Conservation (phyloP, 768 basidiomycete genomes). For the Tulasnella sp. region DNA sequence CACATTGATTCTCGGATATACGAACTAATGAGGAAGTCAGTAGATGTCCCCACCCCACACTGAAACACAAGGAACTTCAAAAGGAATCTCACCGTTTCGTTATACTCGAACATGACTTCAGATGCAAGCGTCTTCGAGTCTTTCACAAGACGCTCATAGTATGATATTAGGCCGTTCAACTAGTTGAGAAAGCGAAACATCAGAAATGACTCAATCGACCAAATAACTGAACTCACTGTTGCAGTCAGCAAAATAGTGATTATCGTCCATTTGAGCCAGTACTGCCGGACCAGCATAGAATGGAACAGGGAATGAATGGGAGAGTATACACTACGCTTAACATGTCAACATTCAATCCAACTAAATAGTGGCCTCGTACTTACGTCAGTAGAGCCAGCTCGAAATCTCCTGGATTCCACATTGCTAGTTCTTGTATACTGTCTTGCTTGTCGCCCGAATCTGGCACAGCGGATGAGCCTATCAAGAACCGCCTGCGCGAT, state of each 20-base stretch:
- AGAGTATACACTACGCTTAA: constrained; percentile 48
- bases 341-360: not conserved
- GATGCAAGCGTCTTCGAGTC: constrained; percentile 65
- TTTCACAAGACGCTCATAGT: constrained; percentile 57
- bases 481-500: constrained; percentile 36
- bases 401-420: constrained; percentile 67
- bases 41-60: too few species aligned
- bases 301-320: constrained; percentile 59
- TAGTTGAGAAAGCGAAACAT: constrained; percentile 23
- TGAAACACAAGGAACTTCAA: not conserved
- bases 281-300: constrained; percentile 42
- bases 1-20: constrained; percentile 69
- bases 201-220: not conserved
- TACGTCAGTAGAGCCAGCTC: constrained; percentile 53
- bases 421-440: constrained; percentile 62
- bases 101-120: constrained; percentile 79
- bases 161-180: constrained; percentile 41
- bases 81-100: constrained; percentile 48
- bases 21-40: constrained; percentile 43
- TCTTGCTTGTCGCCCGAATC: constrained; percentile 31
- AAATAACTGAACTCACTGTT: constrained; percentile 40
- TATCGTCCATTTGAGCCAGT: constrained; percentile 64
- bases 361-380: not conserved
- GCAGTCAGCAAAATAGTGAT: constrained; percentile 56
- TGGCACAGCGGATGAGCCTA: constrained; percentile 34